A percentile compares a stretch with the other conserved stretches of the same genome.
Evolutionary conservation across 2,329 filamentous ascomycete species (phyloP).

Genomic region (Chrysoporthe austroafricana): DNA sequence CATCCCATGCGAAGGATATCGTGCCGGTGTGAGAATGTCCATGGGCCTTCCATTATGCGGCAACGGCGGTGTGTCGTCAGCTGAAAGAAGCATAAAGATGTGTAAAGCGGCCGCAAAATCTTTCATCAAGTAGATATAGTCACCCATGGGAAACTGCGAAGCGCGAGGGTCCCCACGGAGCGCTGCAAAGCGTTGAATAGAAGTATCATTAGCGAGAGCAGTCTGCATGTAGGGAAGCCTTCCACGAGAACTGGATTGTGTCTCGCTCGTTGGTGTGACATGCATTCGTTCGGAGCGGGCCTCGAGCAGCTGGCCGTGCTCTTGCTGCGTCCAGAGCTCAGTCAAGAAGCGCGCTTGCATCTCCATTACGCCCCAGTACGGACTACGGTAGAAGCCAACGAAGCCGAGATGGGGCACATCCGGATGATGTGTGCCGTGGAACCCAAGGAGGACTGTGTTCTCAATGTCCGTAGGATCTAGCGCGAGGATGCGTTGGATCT

Average conservation of each 20-base stretch:
- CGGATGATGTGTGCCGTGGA: conserved; percentile 66
- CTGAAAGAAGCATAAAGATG: conserved; percentile 48
- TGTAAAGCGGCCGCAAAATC: conserved; percentile 65
- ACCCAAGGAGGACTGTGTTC: conserved; percentile 69
- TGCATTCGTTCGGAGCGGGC: too few relatives aligned
- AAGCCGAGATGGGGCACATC: conserved; percentile 70
- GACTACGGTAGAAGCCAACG: conserved; percentile 81
- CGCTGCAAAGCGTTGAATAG: conserved; percentile 49
- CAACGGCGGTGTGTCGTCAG: conserved; percentile 42
- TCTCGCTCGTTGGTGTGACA: too few relatives aligned
- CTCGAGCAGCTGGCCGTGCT: conserved; percentile 34
- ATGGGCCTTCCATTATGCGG: conserved; percentile 49
- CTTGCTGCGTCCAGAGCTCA: conserved; percentile 55
- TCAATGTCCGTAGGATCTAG: conserved; percentile 58
- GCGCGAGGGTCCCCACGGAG: conserved; percentile 56
- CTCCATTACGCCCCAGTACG: conserved; percentile 87
- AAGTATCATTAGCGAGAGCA: conserved; percentile 50
- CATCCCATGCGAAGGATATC: conserved; percentile 49
- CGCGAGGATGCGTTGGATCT: conserved; percentile 60
- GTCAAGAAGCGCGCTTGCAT: conserved; percentile 78
- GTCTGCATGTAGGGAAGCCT: conserved; percentile 35
- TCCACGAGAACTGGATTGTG: too few relatives aligned
- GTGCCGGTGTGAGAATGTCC: conserved; percentile 60
- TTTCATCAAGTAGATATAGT: conserved; percentile 78
- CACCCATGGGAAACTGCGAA: conserved; percentile 81